phyloP scores from a whole-genome alignment of 192 early-diverging fungal species.

The Mortierella alpina region DNA sequence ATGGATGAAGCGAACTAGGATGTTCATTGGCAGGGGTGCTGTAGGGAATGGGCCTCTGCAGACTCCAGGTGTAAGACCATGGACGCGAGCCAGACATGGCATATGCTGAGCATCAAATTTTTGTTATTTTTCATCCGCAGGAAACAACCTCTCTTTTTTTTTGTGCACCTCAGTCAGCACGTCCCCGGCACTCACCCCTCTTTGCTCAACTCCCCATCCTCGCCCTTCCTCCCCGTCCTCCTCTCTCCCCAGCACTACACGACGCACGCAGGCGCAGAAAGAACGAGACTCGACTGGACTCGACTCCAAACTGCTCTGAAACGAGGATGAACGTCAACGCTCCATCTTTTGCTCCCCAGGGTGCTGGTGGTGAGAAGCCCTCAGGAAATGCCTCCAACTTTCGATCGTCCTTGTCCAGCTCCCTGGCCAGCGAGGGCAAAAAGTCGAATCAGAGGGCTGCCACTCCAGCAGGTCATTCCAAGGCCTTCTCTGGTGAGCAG shows the following conservation, averaged over 20 bases:
- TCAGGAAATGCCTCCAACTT: constrained; percentile 32
- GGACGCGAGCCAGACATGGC: no score
- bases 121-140: neutral
- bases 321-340: constrained; percentile 50
- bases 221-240: neutral
- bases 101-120: neutral
- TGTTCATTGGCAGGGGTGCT: no score
- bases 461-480: constrained; percentile 19
- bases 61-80: no score
- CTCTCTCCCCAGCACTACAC: neutral
- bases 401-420: constrained; percentile 29
- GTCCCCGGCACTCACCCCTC: neutral
- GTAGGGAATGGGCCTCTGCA: no score
- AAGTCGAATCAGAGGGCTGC: constrained; percentile 35
- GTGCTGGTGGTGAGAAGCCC: constrained; percentile 31
- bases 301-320: neutral
- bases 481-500: constrained; percentile 29
- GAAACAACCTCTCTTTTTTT: constrained; percentile 3
- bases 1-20: no score
- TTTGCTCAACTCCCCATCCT: neutral
- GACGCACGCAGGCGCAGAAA: neutral
- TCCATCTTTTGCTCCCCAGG: constrained; percentile 40
- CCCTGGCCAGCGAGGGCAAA: constrained; percentile 23
- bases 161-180: neutral
- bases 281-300: neutral